phyloP scores from a whole-genome alignment of 441 rosid species.

The Biscutella laevigata region DNA sequence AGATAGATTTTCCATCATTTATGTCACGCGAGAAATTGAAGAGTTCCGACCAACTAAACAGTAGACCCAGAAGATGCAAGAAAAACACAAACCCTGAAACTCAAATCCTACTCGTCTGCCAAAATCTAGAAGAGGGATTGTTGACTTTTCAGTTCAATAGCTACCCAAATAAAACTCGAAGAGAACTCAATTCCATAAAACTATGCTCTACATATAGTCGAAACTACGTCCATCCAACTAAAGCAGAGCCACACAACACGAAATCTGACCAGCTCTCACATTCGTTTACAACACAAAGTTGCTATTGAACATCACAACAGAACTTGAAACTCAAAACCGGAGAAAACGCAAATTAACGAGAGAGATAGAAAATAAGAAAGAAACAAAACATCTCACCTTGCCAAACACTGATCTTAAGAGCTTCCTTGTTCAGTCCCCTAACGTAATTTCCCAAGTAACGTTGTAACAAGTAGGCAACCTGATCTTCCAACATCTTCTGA shows the following conservation, averaged over 20 bases:
- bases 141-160: background rate
- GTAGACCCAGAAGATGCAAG: background rate
- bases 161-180: background rate
- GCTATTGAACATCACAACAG: background rate
- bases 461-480: conserved; percentile 81
- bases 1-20: background rate
- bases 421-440: conserved; percentile 78
- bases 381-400: conserved; percentile 39
- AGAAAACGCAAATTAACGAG: background rate
- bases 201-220: background rate
- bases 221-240: background rate
- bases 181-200: background rate
- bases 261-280: background rate
- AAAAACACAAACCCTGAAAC: background rate
- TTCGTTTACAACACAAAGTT: background rate
- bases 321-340: background rate
- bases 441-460: conserved; percentile 87
- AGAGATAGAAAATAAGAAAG: conserved; percentile 14
- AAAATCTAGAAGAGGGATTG: background rate
- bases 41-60: background rate
- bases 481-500: conserved; percentile 89
- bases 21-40: background rate
- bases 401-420: conserved; percentile 97
- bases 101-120: background rate
- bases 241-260: background rate